Percentiles rank a stretch among this genome's conserved stretches.
Conservation (phyloP, 768 basidiomycete species). For the Hypholoma fasciculare region DNA sequence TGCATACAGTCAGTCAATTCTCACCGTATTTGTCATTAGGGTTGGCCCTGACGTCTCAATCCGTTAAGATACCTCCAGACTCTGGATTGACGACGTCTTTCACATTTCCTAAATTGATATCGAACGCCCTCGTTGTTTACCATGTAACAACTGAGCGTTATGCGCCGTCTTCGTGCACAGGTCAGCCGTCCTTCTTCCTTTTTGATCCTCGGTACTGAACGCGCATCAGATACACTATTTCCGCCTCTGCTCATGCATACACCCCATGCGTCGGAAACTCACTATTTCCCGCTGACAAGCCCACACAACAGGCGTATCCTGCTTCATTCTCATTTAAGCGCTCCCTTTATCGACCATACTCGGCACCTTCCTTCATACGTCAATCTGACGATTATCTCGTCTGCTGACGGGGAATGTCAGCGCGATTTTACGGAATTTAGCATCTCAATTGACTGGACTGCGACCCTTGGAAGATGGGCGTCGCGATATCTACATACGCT, state of each 20-base stretch:
- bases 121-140: constrained; percentile 68
- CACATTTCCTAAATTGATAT: constrained; percentile 54
- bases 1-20: neutral
- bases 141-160: constrained; percentile 38
- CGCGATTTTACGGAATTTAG: constrained; percentile 35
- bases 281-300: constrained; percentile 59
- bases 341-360: constrained; percentile 59
- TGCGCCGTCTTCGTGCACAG: constrained; percentile 33
- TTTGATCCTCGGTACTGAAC: constrained; percentile 6
- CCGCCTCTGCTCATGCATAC: constrained; percentile 68
- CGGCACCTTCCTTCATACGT: constrained; percentile 34
- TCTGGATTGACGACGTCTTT: constrained; percentile 43
- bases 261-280: constrained; percentile 59
- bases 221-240: constrained; percentile 47
- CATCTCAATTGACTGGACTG: constrained; percentile 69
- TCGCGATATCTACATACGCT: constrained; percentile 75
- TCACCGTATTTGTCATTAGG: constrained; percentile 30
- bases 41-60: constrained; percentile 32
- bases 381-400: constrained; percentile 59
- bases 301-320: constrained; percentile 38
- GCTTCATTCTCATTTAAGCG: constrained; percentile 70
- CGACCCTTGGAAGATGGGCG: constrained; percentile 69
- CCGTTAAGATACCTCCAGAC: constrained; percentile 32
- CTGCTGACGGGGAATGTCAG: constrained; percentile 50
- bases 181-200: constrained; percentile 20